These are phyloP conservation scores for Ceratobasidium papillatum DNA, from an alignment of 1,284 basidiomycete species.

Conservation along the genomic window DNA sequence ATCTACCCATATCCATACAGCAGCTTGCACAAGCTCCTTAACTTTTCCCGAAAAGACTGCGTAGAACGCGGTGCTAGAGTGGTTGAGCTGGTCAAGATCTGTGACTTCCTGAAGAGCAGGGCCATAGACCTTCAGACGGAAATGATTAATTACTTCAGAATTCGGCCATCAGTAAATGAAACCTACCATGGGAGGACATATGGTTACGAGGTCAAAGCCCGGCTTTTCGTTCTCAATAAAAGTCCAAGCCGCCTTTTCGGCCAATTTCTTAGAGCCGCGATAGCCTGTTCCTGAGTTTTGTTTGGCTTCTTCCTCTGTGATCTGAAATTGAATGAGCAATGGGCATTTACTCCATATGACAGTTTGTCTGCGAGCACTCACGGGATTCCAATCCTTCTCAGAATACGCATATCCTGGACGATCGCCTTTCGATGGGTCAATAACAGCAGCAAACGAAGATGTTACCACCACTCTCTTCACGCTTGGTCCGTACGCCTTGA, in stretches of 20 bases:
- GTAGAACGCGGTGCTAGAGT: neutral
- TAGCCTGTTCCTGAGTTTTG: slow-evolving; percentile 43
- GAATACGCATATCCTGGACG: slow-evolving; percentile 46
- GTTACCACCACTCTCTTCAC: slow-evolving; percentile 57
- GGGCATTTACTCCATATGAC: neutral
- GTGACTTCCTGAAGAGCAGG: neutral
- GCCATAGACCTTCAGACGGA: neutral
- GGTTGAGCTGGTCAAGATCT: neutral
- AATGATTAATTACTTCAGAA: neutral
- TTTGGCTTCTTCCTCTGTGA: slow-evolving; percentile 24
- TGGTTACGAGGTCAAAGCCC: slow-evolving; percentile 38
- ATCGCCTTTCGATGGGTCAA: slow-evolving; percentile 44
- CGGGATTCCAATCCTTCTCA: slow-evolving; percentile 52
- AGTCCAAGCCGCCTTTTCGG: slow-evolving; percentile 45
- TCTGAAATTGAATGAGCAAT: neutral
- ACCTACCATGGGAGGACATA: slow-evolving; percentile 42
- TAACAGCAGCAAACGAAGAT: slow-evolving; percentile 54
- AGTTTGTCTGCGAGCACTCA: slow-evolving; percentile 38
- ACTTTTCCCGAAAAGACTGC: neutral
- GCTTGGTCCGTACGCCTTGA: slow-evolving; percentile 45
- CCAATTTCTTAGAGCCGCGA: slow-evolving; percentile 49
- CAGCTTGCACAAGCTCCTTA: neutral
- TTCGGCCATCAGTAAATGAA: neutral
- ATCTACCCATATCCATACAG: neutral
- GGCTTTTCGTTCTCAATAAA: slow-evolving; percentile 43